Base-by-base conservation (phyloP, 148 eudicot species). In the Arbutus unedo region DNA sequence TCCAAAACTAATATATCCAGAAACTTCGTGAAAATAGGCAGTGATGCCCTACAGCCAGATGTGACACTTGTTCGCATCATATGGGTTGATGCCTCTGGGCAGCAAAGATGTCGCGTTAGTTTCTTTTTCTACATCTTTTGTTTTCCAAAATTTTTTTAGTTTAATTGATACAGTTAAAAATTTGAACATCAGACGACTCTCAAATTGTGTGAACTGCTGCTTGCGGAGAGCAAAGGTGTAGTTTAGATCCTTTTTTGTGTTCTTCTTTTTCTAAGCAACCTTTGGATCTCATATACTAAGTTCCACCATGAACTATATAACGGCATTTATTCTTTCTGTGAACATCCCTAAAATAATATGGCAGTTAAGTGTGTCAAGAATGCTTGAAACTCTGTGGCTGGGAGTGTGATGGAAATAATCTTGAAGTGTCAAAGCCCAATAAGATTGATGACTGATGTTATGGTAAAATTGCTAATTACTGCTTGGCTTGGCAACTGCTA, bases 61-160 rank as follows among this genome's bases (percentile, higher is more conserved):
- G 76, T 83, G 76, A 44, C 87, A 49, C 86, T 93, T 67, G 92
- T 94, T 82, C 98, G 99, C 82, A 51, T 97, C 68, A 74, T 94
- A 54, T 97, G 99, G 99, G 92, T 92, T 44, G 99, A 97, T 84
- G 81, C 91, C 82, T 94, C 98, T 70, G 99, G 99, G 62, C 99
- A 97, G 87, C 89, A 89, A 76, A 89, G 99, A 85, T 97, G 99
- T 43, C 99, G 99, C 74, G 99, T 94, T 89, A 86, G 96, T 85
- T 14, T 2, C 18, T 53, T 25, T 68, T 55, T 78, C 53, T 8
- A 73, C 31, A 71, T 59, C 14, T 53, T 45, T 11, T 81, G 76
- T 66, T 67, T 59, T 85, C 38, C n/a, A 4, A 51, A 19, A 67
- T 7, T 41, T 50, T 38, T 77, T 67, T 43, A 16, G 73, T 11